These are phyloP conservation scores for Candida stauntonica DNA, from an alignment of 805 yeast species.

Conservation along the genomic window DNA sequence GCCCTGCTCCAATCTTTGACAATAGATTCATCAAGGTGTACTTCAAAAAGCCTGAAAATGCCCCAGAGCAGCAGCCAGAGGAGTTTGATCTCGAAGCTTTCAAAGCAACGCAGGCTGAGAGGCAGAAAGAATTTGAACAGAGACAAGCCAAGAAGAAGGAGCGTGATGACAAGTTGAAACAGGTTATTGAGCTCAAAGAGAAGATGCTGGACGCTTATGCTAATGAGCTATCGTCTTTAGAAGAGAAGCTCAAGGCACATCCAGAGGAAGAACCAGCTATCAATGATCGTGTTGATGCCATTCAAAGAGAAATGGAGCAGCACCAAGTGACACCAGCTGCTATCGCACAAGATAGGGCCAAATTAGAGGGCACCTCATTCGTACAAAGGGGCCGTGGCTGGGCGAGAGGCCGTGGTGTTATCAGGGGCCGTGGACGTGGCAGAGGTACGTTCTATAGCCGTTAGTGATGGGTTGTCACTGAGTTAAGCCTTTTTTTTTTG, in stretches of 20 bases:
- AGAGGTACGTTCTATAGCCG: too few species aligned
- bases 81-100: constrained; percentile 36
- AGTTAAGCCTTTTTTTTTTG: too few species aligned
- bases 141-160: constrained; percentile 32
- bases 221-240: constrained; percentile 20
- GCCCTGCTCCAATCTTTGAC: constrained; percentile 41
- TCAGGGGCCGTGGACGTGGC: constrained; percentile 16
- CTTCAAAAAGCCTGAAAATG: constrained; percentile 29
- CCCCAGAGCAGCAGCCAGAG: constrained; percentile 5
- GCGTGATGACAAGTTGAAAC: constrained; percentile 30
- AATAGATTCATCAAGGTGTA: constrained; percentile 46
- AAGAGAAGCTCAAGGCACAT: constrained; percentile 12
- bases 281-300: constrained; percentile 9
- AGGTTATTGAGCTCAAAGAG: constrained; percentile 32
- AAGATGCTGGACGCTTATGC: constrained; percentile 33
- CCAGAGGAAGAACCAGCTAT: constrained; percentile 19
- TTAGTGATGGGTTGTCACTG: too few species aligned
- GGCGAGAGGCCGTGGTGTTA: constrained; percentile 12
- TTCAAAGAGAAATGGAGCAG: constrained; percentile 17
- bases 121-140: constrained; percentile 39
- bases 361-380: constrained; percentile 10
- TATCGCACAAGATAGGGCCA: constrained; percentile 21
- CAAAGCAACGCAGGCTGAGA: constrained; percentile 33
- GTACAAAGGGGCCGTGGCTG: constrained; percentile 11
- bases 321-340: constrained; percentile 22